These are phyloP conservation scores for Leccinum longicurvipes DNA, from an alignment of 768 basidiomycete species.

Conservation along the genomic window DNA sequence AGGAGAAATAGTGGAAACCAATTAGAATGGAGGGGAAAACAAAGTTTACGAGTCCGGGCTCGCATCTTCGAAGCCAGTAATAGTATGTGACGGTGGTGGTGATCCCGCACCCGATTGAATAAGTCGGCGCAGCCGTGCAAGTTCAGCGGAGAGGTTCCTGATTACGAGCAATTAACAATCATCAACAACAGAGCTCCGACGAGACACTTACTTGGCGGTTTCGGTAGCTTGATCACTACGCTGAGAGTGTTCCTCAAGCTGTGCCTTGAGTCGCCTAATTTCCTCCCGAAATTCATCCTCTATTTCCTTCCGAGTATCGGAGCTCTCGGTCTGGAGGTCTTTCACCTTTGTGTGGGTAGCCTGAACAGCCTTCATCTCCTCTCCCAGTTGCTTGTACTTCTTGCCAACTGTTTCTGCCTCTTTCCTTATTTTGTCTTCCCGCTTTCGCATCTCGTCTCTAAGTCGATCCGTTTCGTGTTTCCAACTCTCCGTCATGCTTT, in stretches of 20 bases:
- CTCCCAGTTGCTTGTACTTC: conserved; percentile 64
- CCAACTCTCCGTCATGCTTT: conserved; percentile 68
- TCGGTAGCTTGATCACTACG: conserved; percentile 56
- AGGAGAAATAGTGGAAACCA: conserved; percentile 6
- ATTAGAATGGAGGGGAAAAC: neutral
- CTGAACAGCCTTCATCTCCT: conserved; percentile 58
- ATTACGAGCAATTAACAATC: neutral
- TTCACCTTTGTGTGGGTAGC: conserved; percentile 45
- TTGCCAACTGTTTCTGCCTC: conserved; percentile 68
- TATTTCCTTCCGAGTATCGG: conserved; percentile 49
- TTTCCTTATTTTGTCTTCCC: conserved; percentile 63
- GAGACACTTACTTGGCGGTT: conserved; percentile 55
- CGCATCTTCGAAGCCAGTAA: conserved; percentile 10
- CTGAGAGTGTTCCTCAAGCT: conserved; percentile 50
- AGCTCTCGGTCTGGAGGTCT: conserved; percentile 48
- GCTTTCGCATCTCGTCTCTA: conserved; percentile 67
- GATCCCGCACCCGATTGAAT: conserved; percentile 56
- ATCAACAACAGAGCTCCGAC: neutral
- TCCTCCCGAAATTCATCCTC: conserved; percentile 61
- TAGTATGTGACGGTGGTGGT: conserved; percentile 18
- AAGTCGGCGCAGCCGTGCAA: conserved; percentile 66
- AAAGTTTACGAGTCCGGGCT: conserved; percentile 13
- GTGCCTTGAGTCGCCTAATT: conserved; percentile 48
- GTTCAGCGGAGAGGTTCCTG: conserved; percentile 60
- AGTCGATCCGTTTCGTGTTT: conserved; percentile 70